phyloP scores from a whole-genome alignment of 345 rosid species.

The Populus alba region DNA sequence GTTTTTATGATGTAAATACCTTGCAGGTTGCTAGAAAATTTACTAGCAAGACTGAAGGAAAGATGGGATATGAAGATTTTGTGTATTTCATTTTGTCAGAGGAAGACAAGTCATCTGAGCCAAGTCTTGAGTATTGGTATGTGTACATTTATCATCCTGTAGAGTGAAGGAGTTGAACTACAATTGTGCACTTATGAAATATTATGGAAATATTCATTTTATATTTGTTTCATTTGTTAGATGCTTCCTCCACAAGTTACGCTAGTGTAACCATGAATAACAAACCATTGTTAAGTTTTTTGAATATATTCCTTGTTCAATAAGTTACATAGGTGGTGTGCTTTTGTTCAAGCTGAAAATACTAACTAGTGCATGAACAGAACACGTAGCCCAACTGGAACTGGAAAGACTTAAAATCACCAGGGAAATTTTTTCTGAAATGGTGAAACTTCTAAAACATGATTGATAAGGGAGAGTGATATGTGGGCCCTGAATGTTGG shows the following conservation, averaged over 20 bases:
- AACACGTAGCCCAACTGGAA: no score
- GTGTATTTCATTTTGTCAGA: slow-evolving; percentile 91
- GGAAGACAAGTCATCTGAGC: slow-evolving; percentile 94
- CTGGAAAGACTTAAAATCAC: neutral
- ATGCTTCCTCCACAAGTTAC: neutral
- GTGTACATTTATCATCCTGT: slow-evolving; percentile 1
- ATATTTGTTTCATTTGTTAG: neutral
- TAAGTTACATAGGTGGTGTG: neutral
- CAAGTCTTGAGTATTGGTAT: slow-evolving; percentile 96
- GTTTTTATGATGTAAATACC: neutral
- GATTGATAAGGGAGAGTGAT: neutral
- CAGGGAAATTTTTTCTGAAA: neutral
- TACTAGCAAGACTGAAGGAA: slow-evolving; percentile 79
- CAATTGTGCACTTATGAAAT: neutral
- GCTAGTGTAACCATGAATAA: neutral
- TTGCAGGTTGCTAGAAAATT: slow-evolving; percentile 76
- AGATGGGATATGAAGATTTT: slow-evolving; percentile 97
- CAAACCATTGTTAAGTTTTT: neutral
- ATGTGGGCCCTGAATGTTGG: neutral
- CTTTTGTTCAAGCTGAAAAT: neutral
- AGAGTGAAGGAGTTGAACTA: neutral
- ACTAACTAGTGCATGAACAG: neutral
- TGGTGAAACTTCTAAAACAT: neutral
- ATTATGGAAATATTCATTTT: neutral
- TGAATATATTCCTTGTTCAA: neutral